Conservation (phyloP, 805 yeast species). For the Candida quercuum region DNA sequence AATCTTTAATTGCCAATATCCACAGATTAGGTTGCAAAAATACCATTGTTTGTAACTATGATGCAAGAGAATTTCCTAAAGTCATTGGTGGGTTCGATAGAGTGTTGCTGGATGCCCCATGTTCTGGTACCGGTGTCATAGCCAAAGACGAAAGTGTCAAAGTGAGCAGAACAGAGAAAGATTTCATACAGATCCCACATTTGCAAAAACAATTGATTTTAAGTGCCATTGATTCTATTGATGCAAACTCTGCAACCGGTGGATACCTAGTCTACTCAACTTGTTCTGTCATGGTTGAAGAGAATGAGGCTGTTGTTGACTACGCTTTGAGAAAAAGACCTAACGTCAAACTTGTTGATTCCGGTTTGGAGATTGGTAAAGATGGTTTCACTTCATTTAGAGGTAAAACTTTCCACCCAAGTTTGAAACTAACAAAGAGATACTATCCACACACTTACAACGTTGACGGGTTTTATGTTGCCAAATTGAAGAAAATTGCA, state of each 20-base stretch:
- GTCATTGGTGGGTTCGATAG: slow-evolving; percentile 98
- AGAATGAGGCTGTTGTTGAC: slow-evolving; percentile 97
- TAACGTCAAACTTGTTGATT: slow-evolving; percentile 88
- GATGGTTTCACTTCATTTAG: slow-evolving; percentile 92
- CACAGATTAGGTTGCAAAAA: slow-evolving; percentile 96
- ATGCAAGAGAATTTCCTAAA: slow-evolving; percentile 96
- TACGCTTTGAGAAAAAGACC: slow-evolving; percentile 95
- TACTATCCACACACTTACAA: slow-evolving; percentile 98
- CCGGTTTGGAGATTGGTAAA: slow-evolving; percentile 90
- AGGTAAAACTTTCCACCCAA: slow-evolving; percentile 84
- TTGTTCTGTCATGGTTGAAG: slow-evolving; percentile 97
- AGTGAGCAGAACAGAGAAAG: slow-evolving; percentile 90
- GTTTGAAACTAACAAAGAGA: slow-evolving; percentile 78
- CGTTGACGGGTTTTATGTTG: slow-evolving; percentile 97
- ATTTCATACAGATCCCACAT: slow-evolving; percentile 94
- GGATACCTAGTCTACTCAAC: slow-evolving; percentile 96
- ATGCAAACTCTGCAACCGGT: slow-evolving; percentile 86
- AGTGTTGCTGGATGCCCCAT: slow-evolving; percentile 93
- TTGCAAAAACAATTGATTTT: slow-evolving; percentile 88
- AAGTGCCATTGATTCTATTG: slow-evolving; percentile 96
- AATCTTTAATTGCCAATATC: slow-evolving; percentile 92
- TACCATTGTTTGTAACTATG: slow-evolving; percentile 94
- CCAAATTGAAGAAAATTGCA: slow-evolving; percentile 89
- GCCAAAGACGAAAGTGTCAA: slow-evolving; percentile 96
- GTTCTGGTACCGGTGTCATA: slow-evolving; percentile 99